These are phyloP conservation scores for Luffa aegyptiaca DNA, from an alignment of 306 rosid genomes.

Conservation along the genomic window DNA sequence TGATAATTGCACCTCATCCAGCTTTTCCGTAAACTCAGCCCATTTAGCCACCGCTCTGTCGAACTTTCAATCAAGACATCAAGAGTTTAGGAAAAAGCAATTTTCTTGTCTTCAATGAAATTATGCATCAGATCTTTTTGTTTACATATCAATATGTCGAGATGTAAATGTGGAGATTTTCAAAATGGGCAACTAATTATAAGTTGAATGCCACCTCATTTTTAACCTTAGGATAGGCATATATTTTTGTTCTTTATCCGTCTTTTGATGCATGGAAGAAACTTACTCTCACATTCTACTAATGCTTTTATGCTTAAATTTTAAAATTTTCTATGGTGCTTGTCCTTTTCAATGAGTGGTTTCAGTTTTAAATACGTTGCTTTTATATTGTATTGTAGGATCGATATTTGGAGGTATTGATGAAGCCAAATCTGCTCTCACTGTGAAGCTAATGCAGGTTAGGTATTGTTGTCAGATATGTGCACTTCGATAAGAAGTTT, in stretches of 20 bases:
- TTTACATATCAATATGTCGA: neutral
- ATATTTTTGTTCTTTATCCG: neutral
- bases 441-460: slow-evolving; percentile 88
- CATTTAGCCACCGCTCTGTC: neutral
- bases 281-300: neutral
- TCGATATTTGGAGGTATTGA: slow-evolving; percentile 73
- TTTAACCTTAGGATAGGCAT: neutral
- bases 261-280: neutral
- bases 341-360: neutral
- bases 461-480: neutral
- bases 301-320: neutral
- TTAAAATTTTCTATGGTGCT: neutral
- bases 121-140: neutral
- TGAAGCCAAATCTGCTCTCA: slow-evolving; percentile 58
- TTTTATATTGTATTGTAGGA: slow-evolving; percentile 32
- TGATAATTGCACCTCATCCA: neutral
- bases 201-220: neutral
- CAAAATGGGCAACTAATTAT: neutral
- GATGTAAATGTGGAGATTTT: neutral
- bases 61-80: neutral
- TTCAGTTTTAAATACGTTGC: neutral
- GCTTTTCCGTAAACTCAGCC: neutral
- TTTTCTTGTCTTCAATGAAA: neutral
- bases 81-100: neutral
- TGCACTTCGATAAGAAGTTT: neutral